These are phyloP conservation scores for Auricularia cornea DNA, from an alignment of 768 basidiomycete genomes.

Conservation along the genomic window DNA sequence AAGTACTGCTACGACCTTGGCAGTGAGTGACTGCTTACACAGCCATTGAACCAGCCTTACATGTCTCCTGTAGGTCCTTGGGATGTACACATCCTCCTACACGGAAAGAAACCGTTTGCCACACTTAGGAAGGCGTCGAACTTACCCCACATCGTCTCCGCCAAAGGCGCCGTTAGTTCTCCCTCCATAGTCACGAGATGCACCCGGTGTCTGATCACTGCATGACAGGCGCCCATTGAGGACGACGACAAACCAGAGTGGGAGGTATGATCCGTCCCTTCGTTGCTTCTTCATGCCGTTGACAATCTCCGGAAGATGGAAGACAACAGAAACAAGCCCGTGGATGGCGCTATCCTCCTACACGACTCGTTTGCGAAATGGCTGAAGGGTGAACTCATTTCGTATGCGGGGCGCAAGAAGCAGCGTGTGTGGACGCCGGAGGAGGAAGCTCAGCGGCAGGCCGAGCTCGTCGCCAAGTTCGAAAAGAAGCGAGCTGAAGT, in stretches of 20 bases:
- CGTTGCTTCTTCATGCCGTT: no score
- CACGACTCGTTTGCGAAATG: slow-evolving; percentile 18
- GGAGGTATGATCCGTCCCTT: no score
- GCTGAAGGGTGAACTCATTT: slow-evolving; percentile 17
- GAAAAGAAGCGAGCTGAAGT: background rate
- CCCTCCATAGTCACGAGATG: background rate
- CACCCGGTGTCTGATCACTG: background rate
- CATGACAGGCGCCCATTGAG: background rate
- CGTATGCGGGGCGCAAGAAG: slow-evolving; percentile 13
- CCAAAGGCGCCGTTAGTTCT: background rate
- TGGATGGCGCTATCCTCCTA: slow-evolving; percentile 14
- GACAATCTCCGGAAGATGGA: background rate
- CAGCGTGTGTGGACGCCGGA: slow-evolving; percentile 16
- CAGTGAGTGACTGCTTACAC: background rate
- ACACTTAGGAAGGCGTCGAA: background rate
- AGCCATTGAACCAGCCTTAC: no score
- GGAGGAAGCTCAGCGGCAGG: slow-evolving; percentile 8
- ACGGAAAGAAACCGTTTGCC: background rate
- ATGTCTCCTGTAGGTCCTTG: slow-evolving; percentile 13
- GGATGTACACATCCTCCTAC: slow-evolving; percentile 16
- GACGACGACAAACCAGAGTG: background rate
- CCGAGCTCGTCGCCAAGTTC: background rate
- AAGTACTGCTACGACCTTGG: slow-evolving; percentile 19
- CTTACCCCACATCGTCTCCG: background rate
- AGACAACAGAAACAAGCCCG: slow-evolving; percentile 16